These are phyloP conservation scores for Mycosphaerella sp. DNA, from an alignment of 2,329 filamentous ascomycete genomes.

Conservation along the genomic window DNA sequence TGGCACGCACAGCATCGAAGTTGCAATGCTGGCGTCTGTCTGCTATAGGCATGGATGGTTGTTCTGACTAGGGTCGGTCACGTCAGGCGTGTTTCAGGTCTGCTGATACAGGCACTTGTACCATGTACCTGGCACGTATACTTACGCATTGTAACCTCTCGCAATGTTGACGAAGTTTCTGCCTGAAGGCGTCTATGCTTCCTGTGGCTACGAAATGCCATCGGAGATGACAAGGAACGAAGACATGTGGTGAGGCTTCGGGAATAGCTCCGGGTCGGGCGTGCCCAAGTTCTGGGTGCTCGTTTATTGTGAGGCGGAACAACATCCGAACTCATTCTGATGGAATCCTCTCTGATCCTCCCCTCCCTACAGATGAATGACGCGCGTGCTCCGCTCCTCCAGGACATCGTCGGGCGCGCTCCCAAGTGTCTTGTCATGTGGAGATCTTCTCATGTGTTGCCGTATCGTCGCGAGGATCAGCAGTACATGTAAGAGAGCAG, in stretches of 20 bases:
- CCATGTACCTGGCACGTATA: conserved; percentile 13
- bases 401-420: conserved; percentile 9
- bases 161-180: conserved; percentile 8
- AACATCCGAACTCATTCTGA: neutral
- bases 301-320: conserved; percentile 4
- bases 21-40: conserved; percentile 11
- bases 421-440: conserved; percentile 8
- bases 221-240: neutral
- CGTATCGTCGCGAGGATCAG: conserved; percentile 13
- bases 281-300: conserved; percentile 1
- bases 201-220: conserved; percentile 5
- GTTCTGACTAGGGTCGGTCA: conserved; percentile 11
- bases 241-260: conserved; percentile 2
- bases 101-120: conserved; percentile 17
- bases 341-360: neutral
- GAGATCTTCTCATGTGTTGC: conserved; percentile 12
- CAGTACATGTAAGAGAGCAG: conserved; percentile 14
- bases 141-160: neutral
- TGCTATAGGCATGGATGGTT: conserved; percentile 13
- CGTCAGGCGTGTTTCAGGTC: conserved; percentile 18
- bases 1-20: conserved; percentile 17
- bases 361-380: conserved; percentile 2
- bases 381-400: conserved; percentile 8
- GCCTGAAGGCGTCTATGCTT: conserved; percentile 6
- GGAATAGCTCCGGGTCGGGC: neutral